phyloP scores from a whole-genome alignment of 208 protist species.

The Strigomonas galati region DNA sequence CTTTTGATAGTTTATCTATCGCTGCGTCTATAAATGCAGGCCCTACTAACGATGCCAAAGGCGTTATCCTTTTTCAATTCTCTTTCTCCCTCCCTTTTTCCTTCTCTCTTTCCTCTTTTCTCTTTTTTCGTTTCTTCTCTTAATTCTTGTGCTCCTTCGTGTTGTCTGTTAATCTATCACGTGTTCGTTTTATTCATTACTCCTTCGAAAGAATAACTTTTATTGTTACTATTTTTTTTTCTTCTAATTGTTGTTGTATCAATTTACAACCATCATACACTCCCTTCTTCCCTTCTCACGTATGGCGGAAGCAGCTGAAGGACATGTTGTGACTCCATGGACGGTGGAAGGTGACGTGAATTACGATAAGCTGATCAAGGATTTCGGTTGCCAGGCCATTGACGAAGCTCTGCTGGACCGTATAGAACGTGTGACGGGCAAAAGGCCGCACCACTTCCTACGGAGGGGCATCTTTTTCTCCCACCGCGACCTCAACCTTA shows the following conservation, averaged over 20 bases:
- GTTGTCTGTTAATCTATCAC: no score
- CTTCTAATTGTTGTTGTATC: not conserved
- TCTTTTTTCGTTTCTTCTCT: slow-evolving; percentile 7
- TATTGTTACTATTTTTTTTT: not conserved
- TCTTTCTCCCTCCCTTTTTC: not conserved
- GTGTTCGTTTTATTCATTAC: no score
- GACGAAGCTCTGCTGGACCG: slow-evolving; percentile 78
- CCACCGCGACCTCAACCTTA: slow-evolving; percentile 96
- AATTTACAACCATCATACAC: no score
- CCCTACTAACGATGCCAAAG: no score
- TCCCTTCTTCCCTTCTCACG: not conserved
- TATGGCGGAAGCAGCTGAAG: slow-evolving; percentile 19
- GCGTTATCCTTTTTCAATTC: not conserved
- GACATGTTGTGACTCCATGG: slow-evolving; percentile 85
- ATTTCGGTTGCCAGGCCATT: slow-evolving; percentile 90
- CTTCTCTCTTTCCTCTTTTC: not conserved
- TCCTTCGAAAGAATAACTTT: not conserved
- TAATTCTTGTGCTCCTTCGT: no score
- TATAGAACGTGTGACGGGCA: slow-evolving; percentile 84
- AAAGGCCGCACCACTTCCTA: slow-evolving; percentile 86
- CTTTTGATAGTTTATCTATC: not conserved
- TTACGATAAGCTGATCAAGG: slow-evolving; percentile 92
- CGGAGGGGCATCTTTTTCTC: slow-evolving; percentile 98
- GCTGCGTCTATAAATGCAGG: no score
- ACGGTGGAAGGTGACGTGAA: slow-evolving; percentile 92